Conservation (phyloP, 805 yeast genomes). For the Naumovozyma castellii region DNA sequence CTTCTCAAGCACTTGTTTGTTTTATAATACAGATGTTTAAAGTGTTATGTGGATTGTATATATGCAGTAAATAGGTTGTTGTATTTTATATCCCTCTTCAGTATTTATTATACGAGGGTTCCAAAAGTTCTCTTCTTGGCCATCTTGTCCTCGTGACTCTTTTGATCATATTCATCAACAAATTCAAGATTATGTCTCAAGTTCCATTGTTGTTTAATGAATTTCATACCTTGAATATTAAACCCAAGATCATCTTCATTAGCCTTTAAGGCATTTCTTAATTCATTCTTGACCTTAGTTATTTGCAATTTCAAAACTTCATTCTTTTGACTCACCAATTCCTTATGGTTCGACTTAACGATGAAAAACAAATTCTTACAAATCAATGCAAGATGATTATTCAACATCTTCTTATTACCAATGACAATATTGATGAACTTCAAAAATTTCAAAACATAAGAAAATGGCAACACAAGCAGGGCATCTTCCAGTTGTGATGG, state of each 20-base stretch:
- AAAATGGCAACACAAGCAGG: constrained; percentile 79
- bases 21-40: too few species aligned
- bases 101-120: constrained; percentile 37
- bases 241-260: constrained; percentile 61
- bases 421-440: constrained; percentile 73
- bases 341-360: constrained; percentile 65
- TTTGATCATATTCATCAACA: constrained; percentile 55
- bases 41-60: too few species aligned
- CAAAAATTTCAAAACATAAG: constrained; percentile 63
- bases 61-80: too few species aligned
- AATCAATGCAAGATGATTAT: constrained; percentile 49
- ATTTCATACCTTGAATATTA: constrained; percentile 75
- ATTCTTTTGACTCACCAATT: constrained; percentile 62
- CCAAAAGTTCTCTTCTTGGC: constrained; percentile 69
- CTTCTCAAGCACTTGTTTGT: too few species aligned
- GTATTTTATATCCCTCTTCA: too few species aligned
- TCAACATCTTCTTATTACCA: constrained; percentile 35
- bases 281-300: constrained; percentile 48
- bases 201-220: constrained; percentile 69
- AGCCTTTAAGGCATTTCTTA: constrained; percentile 46
- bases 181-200: constrained; percentile 64
- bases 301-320: constrained; percentile 55
- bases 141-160: constrained; percentile 41
- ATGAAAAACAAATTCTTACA: constrained; percentile 71
- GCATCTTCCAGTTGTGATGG: constrained; percentile 91